Conservation (phyloP, 768 basidiomycete genomes). For the Collybiopsis confluens region DNA sequence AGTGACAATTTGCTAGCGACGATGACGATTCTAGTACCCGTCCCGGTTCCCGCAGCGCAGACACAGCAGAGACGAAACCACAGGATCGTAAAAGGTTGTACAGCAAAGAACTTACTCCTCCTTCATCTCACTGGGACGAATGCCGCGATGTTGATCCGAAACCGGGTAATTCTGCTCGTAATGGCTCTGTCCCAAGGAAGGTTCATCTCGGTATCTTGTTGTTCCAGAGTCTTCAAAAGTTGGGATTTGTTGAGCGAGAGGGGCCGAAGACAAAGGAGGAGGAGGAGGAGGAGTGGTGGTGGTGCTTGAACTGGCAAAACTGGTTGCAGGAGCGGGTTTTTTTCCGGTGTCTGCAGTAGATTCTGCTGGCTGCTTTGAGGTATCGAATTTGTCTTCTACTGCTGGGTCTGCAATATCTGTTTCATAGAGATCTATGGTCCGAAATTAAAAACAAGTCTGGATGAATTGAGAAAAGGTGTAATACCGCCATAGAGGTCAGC, state of each 20-base stretch:
- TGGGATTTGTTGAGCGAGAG: constrained; percentile 65
- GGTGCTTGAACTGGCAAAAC: constrained; percentile 15
- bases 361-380: constrained; percentile 11
- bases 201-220: constrained; percentile 40
- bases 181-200: constrained; percentile 31
- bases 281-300: constrained; percentile 22
- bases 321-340: constrained; percentile 16
- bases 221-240: constrained; percentile 65
- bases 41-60: background rate
- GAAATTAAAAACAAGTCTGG: too few relatives aligned
- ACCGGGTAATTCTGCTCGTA: constrained; percentile 40
- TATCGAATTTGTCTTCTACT: constrained; percentile 25
- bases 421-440: constrained; percentile 73
- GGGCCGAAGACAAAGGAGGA: constrained; percentile 14
- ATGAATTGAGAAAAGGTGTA: too few relatives aligned
- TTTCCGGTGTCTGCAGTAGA: constrained; percentile 21
- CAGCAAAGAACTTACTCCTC: constrained; percentile 78
- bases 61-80: background rate
- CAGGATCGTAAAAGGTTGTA: constrained; percentile 8
- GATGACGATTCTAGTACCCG: background rate
- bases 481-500: constrained; percentile 87
- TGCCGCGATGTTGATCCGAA: constrained; percentile 53
- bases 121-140: constrained; percentile 89
- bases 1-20: background rate
- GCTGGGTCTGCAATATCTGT: constrained; percentile 50